Conservation (phyloP, 331 rosid species). For the Acacia concinna region DNA sequence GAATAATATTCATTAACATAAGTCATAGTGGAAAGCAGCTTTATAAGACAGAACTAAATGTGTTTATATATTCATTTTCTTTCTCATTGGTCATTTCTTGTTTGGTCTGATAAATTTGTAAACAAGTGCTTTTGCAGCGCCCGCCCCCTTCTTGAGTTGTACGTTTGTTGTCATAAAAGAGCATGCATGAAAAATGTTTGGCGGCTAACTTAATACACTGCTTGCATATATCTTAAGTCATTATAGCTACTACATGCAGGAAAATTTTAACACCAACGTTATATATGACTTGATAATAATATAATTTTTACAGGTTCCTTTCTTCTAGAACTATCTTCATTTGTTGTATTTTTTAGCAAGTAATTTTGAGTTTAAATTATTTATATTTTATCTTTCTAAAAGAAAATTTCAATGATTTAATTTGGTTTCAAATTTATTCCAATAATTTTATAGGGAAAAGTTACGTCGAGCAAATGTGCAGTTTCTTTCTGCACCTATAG, state of each 20-base stretch:
- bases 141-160: not conserved
- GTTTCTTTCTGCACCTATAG: conserved; percentile 73
- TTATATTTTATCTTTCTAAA: not conserved
- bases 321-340: not conserved
- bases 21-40: not conserved
- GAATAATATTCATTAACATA: not conserved
- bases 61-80: not conserved
- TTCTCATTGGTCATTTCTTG: not conserved
- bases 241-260: not conserved
- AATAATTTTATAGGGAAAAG: conserved; percentile 53
- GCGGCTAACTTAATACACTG: not conserved
- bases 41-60: not conserved
- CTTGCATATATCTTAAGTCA: not conserved
- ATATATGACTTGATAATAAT: not conserved
- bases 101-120: not conserved
- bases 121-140: not conserved
- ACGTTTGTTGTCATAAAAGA: not conserved
- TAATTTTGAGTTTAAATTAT: not conserved
- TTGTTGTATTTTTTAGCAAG: not conserved
- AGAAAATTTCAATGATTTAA: not conserved
- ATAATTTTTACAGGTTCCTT: not conserved
- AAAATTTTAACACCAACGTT: not conserved
- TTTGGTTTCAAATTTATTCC: not conserved
- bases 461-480: conserved; percentile 82
- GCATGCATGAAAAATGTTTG: not conserved